Percentiles rank a stretch among this genome's conserved stretches.
phyloP scores from a whole-genome alignment of 192 early-diverging fungal species.

The Radiomyces spectabilis region DNA sequence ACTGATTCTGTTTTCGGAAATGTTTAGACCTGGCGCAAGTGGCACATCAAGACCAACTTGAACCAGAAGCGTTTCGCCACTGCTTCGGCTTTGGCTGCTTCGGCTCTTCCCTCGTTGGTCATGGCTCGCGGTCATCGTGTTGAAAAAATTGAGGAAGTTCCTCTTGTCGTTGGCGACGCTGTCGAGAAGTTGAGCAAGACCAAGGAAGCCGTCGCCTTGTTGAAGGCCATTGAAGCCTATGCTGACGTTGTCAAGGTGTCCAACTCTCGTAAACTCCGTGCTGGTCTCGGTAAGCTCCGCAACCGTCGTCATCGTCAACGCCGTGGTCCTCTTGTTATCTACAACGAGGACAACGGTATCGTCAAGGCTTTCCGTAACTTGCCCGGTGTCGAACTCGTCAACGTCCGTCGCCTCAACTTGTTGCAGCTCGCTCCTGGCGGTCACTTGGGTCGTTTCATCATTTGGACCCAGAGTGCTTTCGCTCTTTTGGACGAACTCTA shows the following conservation, averaged over 20 bases:
- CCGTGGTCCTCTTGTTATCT: slow-evolving; percentile 96
- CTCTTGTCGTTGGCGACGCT: slow-evolving; percentile 78
- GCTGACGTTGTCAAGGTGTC: slow-evolving; percentile 92
- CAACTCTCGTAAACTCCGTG: slow-evolving; percentile 94
- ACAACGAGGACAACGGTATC: slow-evolving; percentile 93
- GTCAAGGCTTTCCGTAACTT: slow-evolving; percentile 98
- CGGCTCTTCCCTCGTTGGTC: slow-evolving; percentile 87
- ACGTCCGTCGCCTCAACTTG: slow-evolving; percentile 90
- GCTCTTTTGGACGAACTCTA: slow-evolving; percentile 88
- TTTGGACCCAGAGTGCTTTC: slow-evolving; percentile 97
- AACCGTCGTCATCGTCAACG: slow-evolving; percentile 97
- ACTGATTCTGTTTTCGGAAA: neutral
- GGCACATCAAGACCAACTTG: slow-evolving; percentile 99
- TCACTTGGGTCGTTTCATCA: slow-evolving; percentile 98
- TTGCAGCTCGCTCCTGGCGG: slow-evolving; percentile 99
- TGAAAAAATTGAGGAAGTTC: slow-evolving; percentile 88
- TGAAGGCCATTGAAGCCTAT: slow-evolving; percentile 92
- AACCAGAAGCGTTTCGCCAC: slow-evolving; percentile 99
- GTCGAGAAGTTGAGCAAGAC: slow-evolving; percentile 86
- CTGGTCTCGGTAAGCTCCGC: slow-evolving; percentile 95
- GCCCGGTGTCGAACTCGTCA: slow-evolving; percentile 94
- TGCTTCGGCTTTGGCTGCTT: slow-evolving; percentile 95
- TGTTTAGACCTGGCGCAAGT: slow-evolving; percentile 87
- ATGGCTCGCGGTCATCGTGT: slow-evolving; percentile 98
- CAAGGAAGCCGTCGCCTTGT: slow-evolving; percentile 87